Conservation (phyloP, 148 eudicot species). For the Rhododendron mucronatum region DNA sequence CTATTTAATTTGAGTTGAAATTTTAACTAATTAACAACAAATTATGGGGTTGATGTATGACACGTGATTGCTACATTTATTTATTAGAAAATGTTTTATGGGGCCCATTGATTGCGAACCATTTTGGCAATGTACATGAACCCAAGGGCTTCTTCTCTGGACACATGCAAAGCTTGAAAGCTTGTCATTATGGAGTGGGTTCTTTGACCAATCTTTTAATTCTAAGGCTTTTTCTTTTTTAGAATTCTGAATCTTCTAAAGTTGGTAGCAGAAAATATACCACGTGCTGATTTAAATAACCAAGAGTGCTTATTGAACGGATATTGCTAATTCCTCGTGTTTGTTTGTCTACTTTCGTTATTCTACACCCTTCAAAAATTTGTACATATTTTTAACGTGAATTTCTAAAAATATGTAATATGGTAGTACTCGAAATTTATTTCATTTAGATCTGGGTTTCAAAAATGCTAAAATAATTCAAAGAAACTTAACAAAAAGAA, state of each 20-base stretch:
- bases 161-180: neutral
- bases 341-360: no score
- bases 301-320: no score
- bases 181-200: neutral
- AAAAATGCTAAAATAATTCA: no score
- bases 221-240: no score
- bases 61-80: neutral
- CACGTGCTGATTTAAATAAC: neutral
- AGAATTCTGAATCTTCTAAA: neutral
- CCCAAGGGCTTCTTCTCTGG: neutral
- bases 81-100: neutral
- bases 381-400: no score
- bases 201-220: no score
- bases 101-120: constrained; percentile 8
- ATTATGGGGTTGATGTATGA: neutral
- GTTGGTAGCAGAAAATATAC: neutral
- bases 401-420: no score
- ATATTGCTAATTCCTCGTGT: no score
- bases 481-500: no score
- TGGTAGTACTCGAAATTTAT: no score
- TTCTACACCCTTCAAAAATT: no score
- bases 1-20: neutral
- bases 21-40: neutral
- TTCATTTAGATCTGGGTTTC: no score
- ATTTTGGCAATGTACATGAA: constrained; percentile 11